Percentiles rank a stretch among this genome's conserved stretches.
Evolutionary conservation across 768 basidiomycete genomes (phyloP).

Genomic region (Podaxis mareebaensis): DNA sequence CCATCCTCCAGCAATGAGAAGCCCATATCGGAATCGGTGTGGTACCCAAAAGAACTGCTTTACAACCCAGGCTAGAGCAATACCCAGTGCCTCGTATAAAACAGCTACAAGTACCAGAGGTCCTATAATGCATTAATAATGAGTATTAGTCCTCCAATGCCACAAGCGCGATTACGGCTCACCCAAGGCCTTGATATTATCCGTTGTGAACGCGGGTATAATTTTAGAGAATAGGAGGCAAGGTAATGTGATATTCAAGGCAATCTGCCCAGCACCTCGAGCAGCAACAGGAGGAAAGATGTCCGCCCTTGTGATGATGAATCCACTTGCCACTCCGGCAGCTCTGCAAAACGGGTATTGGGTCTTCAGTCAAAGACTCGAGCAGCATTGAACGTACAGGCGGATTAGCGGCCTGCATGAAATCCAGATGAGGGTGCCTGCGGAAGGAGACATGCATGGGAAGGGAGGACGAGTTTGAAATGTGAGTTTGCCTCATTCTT

Average conservation of each 20-base stretch:
- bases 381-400: conserved; percentile 41
- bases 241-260: conserved; percentile 65
- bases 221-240: conserved; percentile 73
- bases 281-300: conserved; percentile 61
- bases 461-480: neutral
- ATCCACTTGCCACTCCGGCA: conserved; percentile 55
- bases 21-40: conserved; percentile 70
- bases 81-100: conserved; percentile 58
- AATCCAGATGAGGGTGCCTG: conserved; percentile 60
- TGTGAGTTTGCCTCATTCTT: neutral
- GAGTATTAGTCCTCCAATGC: neutral
- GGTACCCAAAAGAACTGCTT: conserved; percentile 76
- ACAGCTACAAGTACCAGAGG: conserved; percentile 64
- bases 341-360: conserved; percentile 36
- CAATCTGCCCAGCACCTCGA: conserved; percentile 57
- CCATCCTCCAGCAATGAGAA: conserved; percentile 70
- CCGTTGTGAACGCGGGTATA: conserved; percentile 59
- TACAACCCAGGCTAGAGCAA: conserved; percentile 52
- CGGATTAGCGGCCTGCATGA: conserved; percentile 60
- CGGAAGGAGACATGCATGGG: conserved; percentile 18
- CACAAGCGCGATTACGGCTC: neutral
- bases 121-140: conserved; percentile 35
- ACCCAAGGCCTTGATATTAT: conserved; percentile 60
- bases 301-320: conserved; percentile 57
- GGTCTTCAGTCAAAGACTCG: neutral